Conservation (phyloP, 208 protist species). For the Borovskyia barvae region DNA sequence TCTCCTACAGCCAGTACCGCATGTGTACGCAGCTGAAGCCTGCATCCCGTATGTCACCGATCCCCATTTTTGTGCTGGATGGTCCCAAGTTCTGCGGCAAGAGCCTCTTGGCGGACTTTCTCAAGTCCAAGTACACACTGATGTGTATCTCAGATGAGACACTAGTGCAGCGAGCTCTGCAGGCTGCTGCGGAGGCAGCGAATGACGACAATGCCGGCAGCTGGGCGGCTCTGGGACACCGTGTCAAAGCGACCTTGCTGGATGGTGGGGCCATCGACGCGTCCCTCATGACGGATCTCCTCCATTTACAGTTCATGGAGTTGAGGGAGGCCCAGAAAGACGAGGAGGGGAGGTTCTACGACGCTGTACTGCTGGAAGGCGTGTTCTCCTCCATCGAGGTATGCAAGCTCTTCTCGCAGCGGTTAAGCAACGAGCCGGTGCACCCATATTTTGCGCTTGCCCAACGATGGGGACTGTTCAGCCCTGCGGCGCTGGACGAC, state of each 20-base stretch:
- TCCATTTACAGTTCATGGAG: constrained; percentile 47
- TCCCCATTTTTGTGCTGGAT: constrained; percentile 64
- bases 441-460: constrained; percentile 14
- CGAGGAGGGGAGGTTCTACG: constrained; percentile 22
- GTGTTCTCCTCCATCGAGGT: constrained; percentile 35
- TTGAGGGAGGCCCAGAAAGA: constrained; percentile 11
- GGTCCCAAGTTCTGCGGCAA: constrained; percentile 84
- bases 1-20: constrained; percentile 26
- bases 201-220: neutral
- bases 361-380: constrained; percentile 70
- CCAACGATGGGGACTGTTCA: constrained; percentile 3
- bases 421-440: constrained; percentile 12
- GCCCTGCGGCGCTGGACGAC: neutral
- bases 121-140: constrained; percentile 44
- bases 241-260: constrained; percentile 39
- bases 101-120: constrained; percentile 46
- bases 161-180: constrained; percentile 54
- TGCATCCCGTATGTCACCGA: constrained; percentile 47
- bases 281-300: constrained; percentile 40
- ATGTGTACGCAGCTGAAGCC: constrained; percentile 12
- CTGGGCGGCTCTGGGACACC: constrained; percentile 41
- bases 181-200: constrained; percentile 7
- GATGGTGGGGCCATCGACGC: constrained; percentile 43
- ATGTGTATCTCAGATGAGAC: constrained; percentile 49
- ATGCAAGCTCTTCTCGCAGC: constrained; percentile 29